phyloP scores from a whole-genome alignment of 1,284 basidiomycete genomes.

The Marasmius tenuissimus region DNA sequence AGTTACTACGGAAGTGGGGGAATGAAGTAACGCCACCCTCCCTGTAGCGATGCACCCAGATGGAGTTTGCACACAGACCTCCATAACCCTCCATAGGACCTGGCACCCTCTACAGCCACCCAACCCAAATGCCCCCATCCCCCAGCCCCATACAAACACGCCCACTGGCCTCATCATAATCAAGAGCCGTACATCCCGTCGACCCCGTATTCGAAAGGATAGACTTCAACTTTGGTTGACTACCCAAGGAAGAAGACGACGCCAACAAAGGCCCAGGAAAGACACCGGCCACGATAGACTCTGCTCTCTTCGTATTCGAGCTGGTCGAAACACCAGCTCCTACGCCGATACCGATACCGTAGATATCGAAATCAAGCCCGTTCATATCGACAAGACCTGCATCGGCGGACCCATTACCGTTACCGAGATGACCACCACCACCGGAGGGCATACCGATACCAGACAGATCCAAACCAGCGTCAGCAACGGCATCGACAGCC shows the following conservation, averaged over 20 bases:
- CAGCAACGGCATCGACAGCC: constrained; percentile 22
- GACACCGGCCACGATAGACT: constrained; percentile 44
- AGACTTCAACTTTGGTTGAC: constrained; percentile 18
- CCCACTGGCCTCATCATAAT: constrained; percentile 56
- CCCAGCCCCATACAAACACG: constrained; percentile 50
- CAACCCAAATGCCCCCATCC: constrained; percentile 43
- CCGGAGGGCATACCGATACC: neutral
- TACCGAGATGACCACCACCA: neutral
- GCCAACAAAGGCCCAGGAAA: constrained; percentile 44
- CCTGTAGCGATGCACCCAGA: neutral
- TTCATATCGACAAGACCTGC: neutral
- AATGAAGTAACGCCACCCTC: too few relatives aligned
- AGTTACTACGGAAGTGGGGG: too few relatives aligned
- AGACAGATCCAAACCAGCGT: neutral
- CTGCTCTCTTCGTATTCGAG: constrained; percentile 16
- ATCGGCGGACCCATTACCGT: neutral
- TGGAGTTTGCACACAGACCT: too few relatives aligned
- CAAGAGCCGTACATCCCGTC: constrained; percentile 52
- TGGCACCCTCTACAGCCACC: constrained; percentile 44
- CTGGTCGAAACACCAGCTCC: constrained; percentile 2
- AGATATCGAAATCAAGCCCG: neutral
- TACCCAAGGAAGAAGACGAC: constrained; percentile 14
- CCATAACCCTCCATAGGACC: too few relatives aligned
- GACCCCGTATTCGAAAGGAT: constrained; percentile 22
- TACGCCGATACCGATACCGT: neutral